These are phyloP conservation scores for Lentinula boryana DNA, from an alignment of 768 basidiomycete species.

Conservation along the genomic window DNA sequence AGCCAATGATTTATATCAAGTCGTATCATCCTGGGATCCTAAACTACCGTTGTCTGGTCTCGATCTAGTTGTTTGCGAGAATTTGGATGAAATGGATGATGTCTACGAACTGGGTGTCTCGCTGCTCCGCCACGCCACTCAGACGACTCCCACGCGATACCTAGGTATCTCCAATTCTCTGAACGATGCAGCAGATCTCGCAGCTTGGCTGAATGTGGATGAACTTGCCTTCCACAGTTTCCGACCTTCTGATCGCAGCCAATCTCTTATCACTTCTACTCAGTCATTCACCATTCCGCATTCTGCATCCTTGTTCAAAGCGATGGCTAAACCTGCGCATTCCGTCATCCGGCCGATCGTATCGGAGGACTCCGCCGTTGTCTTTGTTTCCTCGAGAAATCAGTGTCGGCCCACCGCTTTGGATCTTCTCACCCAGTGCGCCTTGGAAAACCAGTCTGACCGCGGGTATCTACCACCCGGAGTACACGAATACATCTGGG, in stretches of 20 bases:
- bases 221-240: slow-evolving; percentile 65
- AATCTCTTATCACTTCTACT: slow-evolving; percentile 59
- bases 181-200: slow-evolving; percentile 74
- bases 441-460: slow-evolving; percentile 63
- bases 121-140: slow-evolving; percentile 58
- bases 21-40: slow-evolving; percentile 27
- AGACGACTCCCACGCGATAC: slow-evolving; percentile 58
- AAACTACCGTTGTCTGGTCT: slow-evolving; percentile 33
- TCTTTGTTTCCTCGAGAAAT: slow-evolving; percentile 83
- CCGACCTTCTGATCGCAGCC: slow-evolving; percentile 76
- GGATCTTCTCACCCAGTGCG: slow-evolving; percentile 86
- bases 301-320: slow-evolving; percentile 82
- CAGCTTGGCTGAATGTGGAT: slow-evolving; percentile 77
- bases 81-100: slow-evolving; percentile 76
- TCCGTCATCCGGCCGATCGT: slow-evolving; percentile 52
- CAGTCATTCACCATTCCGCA: slow-evolving; percentile 83
- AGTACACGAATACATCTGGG: slow-evolving; percentile 38
- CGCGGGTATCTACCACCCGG: slow-evolving; percentile 59
- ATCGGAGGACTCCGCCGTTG: slow-evolving; percentile 48
- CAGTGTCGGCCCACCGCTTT: slow-evolving; percentile 71
- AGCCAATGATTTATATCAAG: slow-evolving; percentile 41
- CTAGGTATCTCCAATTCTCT: slow-evolving; percentile 77
- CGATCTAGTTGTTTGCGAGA: slow-evolving; percentile 73
- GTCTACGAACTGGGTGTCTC: slow-evolving; percentile 82
- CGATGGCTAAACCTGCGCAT: slow-evolving; percentile 89